These are phyloP conservation scores for Fraxinus anomala DNA, from an alignment of 257 asterid species.

Conservation along the genomic window DNA sequence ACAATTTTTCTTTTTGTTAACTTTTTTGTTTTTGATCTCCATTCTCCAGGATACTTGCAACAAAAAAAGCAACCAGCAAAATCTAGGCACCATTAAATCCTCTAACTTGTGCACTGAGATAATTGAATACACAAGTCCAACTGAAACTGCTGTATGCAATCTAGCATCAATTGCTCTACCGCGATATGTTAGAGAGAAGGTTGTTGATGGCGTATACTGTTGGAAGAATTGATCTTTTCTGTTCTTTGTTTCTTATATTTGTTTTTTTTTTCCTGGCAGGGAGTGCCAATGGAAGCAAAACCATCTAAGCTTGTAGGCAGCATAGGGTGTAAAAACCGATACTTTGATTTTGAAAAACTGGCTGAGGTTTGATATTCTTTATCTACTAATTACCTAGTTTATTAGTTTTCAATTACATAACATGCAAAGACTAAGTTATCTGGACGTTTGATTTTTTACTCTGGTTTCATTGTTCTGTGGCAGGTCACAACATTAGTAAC, in stretches of 20 bases:
- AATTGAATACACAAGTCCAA: no score
- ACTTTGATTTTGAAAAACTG: constrained; percentile 85
- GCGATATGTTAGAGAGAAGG: constrained; percentile 31
- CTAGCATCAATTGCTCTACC: no score
- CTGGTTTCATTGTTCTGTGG: neutral
- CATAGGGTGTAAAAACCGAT: constrained; percentile 72
- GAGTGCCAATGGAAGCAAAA: constrained; percentile 74
- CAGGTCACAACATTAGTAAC: constrained; percentile 83
- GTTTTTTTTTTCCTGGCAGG: constrained; percentile 41
- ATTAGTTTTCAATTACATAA: neutral
- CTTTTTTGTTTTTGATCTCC: constrained; percentile 14
- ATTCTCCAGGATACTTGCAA: constrained; percentile 20
- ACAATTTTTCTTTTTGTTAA: constrained; percentile 4
- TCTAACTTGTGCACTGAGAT: no score
- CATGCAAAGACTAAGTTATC: neutral
- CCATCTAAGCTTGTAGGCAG: constrained; percentile 94
- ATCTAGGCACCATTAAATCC: no score
- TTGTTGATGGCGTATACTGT: constrained; percentile 29
- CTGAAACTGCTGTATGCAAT: no score
- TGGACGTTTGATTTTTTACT: neutral
- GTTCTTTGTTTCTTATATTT: constrained; percentile 15
- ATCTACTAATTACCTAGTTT: neutral
- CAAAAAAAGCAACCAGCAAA: no score
- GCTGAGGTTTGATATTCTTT: constrained; percentile 67
- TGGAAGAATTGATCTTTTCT: no score